Evolutionary conservation across 352 stramenopile genomes (phyloP), one percentile per base, ranked within the genome.

Genomic region (Pythium oligandrum): DNA sequence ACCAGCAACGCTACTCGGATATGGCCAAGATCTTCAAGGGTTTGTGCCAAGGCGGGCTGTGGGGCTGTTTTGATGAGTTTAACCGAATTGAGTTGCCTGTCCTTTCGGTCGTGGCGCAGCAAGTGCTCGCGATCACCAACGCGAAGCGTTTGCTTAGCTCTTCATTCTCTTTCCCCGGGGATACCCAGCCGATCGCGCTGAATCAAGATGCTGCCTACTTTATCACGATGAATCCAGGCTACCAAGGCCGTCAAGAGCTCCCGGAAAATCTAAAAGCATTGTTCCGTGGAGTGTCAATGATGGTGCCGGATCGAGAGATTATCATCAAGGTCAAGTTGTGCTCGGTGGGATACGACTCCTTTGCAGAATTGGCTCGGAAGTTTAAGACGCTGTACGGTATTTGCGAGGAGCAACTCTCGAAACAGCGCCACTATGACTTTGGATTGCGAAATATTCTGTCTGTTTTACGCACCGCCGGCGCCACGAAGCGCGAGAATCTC

Each of bases 281-380:
- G 10, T 98, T 98, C 68, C 79, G 93, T 37, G 89, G 90, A 8
- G 93, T 98, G 51, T 90, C 93, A 9, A 98, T 98, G 95, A 98
- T 98, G 95, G 88, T 96, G 9, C 93, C 95, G 3, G 93, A 98
- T 66, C 95, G 96, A 55, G 92, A 98, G 62, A 98, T 98, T 55
- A 98, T 98, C 58, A 98, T 89, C 61, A 87, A 88, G 53, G 78
- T 90, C 10, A 97, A 98, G 63, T 84, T 98, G 37, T 98, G 92
- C 74, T 93, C 90, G 4, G 93, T 98, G 3, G 95, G 95, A 46
- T 91, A 88, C 53, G 76, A 88, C 51, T 53, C 68, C 4, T 98
- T 98, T 70, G 90, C 96, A 36, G 86, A 98, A 39, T 78, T 98
- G 2, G 89, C 90, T 8, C 83, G 91, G 42, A 98, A 98, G 63